Evolutionary conservation across 1,139 yeast species (phyloP).

Genomic region (Hansenula lynferdii): DNA sequence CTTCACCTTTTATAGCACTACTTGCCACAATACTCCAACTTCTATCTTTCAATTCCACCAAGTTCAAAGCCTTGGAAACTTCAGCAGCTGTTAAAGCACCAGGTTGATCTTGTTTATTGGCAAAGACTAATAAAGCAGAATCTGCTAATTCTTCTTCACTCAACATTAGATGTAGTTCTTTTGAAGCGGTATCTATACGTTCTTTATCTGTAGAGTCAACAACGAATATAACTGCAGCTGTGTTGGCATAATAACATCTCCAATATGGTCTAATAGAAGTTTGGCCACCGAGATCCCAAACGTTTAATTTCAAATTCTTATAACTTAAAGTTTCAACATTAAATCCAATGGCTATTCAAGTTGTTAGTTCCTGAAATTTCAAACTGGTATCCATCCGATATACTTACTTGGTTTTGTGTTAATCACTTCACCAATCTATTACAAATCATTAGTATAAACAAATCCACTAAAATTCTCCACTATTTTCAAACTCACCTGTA

Average conservation of each 20-base stretch:
- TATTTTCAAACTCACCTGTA: conserved; percentile 42
- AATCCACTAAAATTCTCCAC: neutral
- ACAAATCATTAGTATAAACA: neutral
- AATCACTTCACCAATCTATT: conserved; percentile 77
- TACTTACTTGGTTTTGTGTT: conserved; percentile 75
- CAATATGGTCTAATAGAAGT: conserved; percentile 96
- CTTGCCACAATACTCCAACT: conserved; percentile 98
- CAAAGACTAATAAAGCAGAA: conserved; percentile 89
- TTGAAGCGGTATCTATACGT: conserved; percentile 80
- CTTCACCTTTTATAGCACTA: conserved; percentile 95
- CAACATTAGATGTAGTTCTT: conserved; percentile 88
- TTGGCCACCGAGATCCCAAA: conserved; percentile 95
- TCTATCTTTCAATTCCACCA: conserved; percentile 88
- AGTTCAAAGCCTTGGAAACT: conserved; percentile 79
- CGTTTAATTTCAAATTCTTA: conserved; percentile 85
- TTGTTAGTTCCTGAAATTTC: neutral
- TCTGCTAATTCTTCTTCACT: conserved; percentile 89
- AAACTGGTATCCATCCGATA: neutral
- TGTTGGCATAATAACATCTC: conserved; percentile 95
- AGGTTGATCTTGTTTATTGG: conserved; percentile 95
- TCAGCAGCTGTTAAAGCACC: conserved; percentile 95
- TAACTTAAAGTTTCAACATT: conserved; percentile 92
- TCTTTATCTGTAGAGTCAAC: conserved; percentile 97
- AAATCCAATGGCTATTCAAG: conserved; percentile 74
- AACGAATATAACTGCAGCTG: conserved; percentile 94